phyloP scores from a whole-genome alignment of 2,329 filamentous ascomycete species.

The Aureobasidium sp. region DNA sequence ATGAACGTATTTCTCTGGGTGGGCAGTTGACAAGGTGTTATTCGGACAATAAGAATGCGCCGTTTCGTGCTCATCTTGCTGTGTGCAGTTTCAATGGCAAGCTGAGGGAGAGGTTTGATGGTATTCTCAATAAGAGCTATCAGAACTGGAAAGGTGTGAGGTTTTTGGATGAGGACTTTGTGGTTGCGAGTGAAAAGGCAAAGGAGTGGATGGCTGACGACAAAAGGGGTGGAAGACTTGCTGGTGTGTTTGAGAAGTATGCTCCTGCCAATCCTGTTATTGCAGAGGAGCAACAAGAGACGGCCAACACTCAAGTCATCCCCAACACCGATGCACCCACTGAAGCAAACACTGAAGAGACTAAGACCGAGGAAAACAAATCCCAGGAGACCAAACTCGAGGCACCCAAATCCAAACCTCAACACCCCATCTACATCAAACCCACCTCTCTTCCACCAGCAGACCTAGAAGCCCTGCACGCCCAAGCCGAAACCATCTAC shows the following conservation, averaged over 20 bases:
- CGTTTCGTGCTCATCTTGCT: conserved; percentile 61
- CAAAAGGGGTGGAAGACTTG: conserved; percentile 47
- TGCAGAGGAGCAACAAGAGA: neutral
- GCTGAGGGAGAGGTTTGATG: conserved; percentile 73
- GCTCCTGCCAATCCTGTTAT: neutral
- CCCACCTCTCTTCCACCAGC: neutral
- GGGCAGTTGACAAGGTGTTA: conserved; percentile 83
- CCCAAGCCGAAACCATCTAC: conserved; percentile 62
- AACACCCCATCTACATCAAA: neutral
- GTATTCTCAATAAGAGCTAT: conserved; percentile 61
- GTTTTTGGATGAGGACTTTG: conserved; percentile 67
- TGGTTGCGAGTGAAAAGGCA: conserved; percentile 57
- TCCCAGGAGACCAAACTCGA: neutral
- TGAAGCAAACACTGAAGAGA: neutral
- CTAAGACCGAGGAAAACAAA: neutral
- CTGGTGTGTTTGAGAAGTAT: conserved; percentile 35
- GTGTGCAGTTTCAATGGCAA: conserved; percentile 69
- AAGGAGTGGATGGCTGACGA: conserved; percentile 56
- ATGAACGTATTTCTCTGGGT: conserved; percentile 73
- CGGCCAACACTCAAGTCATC: neutral
- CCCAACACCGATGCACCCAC: neutral
- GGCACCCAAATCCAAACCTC: conserved; percentile 21
- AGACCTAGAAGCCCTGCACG: neutral
- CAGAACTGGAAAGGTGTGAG: conserved; percentile 69
- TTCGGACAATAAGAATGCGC: conserved; percentile 69